phyloP scores from a whole-genome alignment of 2,329 filamentous ascomycete species.

The Triangularia verruculosa region DNA sequence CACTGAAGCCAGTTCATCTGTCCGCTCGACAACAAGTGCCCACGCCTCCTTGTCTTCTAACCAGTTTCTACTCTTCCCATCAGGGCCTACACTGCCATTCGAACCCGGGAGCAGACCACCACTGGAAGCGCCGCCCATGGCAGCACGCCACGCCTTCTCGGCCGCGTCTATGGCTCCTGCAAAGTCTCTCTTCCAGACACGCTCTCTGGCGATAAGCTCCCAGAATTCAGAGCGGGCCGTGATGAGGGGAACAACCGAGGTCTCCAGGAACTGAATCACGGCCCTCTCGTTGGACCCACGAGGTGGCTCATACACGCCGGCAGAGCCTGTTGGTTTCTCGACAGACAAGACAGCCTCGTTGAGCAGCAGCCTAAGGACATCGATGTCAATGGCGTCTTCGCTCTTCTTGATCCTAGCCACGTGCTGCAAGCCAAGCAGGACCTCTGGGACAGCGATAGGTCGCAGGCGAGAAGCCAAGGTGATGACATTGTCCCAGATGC shows the following conservation, averaged over 20 bases:
- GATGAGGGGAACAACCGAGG: slow-evolving; percentile 75
- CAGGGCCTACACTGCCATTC: slow-evolving; percentile 36
- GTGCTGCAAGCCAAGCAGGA: slow-evolving; percentile 70
- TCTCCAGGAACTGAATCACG: slow-evolving; percentile 71
- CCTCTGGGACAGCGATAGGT: slow-evolving; percentile 71
- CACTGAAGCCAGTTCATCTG: slow-evolving; percentile 75
- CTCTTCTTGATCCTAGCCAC: slow-evolving; percentile 74
- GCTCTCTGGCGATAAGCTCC: slow-evolving; percentile 68
- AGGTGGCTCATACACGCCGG: slow-evolving; percentile 41
- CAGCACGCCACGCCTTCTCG: slow-evolving; percentile 85
- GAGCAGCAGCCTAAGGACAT: slow-evolving; percentile 69
- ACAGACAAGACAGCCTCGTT: slow-evolving; percentile 60
- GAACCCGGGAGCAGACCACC: slow-evolving; percentile 41
- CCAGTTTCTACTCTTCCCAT: slow-evolving; percentile 48
- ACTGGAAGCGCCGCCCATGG: slow-evolving; percentile 50
- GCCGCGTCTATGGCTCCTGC: slow-evolving; percentile 73
- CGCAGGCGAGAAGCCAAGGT: slow-evolving; percentile 76
- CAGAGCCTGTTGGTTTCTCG: slow-evolving; percentile 38
- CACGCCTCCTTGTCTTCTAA: slow-evolving; percentile 62
- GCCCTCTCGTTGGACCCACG: slow-evolving; percentile 61
- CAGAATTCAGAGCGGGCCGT: slow-evolving; percentile 76
- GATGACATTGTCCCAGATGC: slow-evolving; percentile 96
- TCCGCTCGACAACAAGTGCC: slow-evolving; percentile 71
- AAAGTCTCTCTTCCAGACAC: slow-evolving; percentile 70
- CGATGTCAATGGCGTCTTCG: slow-evolving; percentile 74